Conservation (phyloP, 2,329 filamentous ascomycete species). For the Paradendryphiella salina region DNA sequence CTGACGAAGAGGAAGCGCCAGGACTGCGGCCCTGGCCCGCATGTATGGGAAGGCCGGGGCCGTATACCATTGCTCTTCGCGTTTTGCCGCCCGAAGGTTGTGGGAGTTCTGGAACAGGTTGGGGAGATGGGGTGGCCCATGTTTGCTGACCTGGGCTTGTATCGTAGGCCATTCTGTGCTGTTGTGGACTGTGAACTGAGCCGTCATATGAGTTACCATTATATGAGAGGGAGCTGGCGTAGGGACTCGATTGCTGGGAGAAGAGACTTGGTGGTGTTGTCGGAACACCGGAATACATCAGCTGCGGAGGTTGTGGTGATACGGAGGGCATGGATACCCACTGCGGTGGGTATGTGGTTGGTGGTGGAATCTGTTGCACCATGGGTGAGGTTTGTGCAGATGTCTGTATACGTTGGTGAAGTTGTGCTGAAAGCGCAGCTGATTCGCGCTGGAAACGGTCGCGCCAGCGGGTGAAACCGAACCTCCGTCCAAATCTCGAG, state of each 20-base stretch:
- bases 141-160: constrained; percentile 19
- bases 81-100: constrained; percentile 38
- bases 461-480: constrained; percentile 56
- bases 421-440: constrained; percentile 46
- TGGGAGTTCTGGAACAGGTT: constrained; percentile 39
- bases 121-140: constrained; percentile 34
- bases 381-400: constrained; percentile 34
- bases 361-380: constrained; percentile 15
- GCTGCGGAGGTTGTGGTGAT: constrained; percentile 29
- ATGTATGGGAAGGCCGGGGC: constrained; percentile 25
- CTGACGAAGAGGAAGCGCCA: constrained; percentile 6
- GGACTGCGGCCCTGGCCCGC: constrained; percentile 16
- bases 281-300: constrained; percentile 32
- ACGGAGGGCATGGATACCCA: constrained; percentile 33
- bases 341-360: constrained; percentile 28
- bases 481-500: constrained; percentile 52
- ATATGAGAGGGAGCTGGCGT: constrained; percentile 35
- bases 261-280: constrained; percentile 39
- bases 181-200: constrained; percentile 20
- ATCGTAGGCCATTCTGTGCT: constrained; percentile 20
- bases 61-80: constrained; percentile 39
- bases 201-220: constrained; percentile 29
- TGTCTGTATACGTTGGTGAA: constrained; percentile 44
- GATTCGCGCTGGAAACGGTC: constrained; percentile 55
- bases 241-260: constrained; percentile 35